phyloP scores from a whole-genome alignment of 2,329 filamentous ascomycete genomes.

The Neonectria neomacrospora region DNA sequence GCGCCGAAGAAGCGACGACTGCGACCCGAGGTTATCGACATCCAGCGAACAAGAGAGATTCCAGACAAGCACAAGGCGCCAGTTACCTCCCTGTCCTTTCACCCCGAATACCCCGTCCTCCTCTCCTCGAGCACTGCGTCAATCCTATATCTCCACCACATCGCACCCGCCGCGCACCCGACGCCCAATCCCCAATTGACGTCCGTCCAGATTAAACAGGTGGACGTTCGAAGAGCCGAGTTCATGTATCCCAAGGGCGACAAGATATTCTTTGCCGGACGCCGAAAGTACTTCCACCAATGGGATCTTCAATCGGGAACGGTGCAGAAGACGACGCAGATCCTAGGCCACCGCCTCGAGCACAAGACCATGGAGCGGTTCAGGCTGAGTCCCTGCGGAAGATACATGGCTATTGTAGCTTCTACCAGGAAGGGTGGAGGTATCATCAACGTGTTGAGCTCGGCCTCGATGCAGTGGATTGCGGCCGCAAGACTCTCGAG shows the following conservation, averaged over 20 bases:
- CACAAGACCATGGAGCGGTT: conserved; percentile 93
- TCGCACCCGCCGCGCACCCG: conserved; percentile 78
- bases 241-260: conserved; percentile 80
- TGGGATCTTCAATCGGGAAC: conserved; percentile 88
- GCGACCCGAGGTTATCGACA: conserved; percentile 87
- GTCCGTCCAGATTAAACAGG: conserved; percentile 85
- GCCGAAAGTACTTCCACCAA: conserved; percentile 90
- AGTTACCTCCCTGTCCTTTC: conserved; percentile 87
- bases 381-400: conserved; percentile 85
- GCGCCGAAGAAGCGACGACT: conserved; percentile 74
- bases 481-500: conserved; percentile 85
- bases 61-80: conserved; percentile 80
- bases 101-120: conserved; percentile 87
- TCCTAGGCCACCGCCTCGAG: conserved; percentile 81
- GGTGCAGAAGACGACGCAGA: conserved; percentile 82
- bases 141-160: conserved; percentile 88
- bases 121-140: conserved; percentile 89
- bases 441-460: conserved; percentile 85
- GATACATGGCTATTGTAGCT: conserved; percentile 85
- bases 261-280: conserved; percentile 87
- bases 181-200: conserved; percentile 90
- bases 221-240: conserved; percentile 84
- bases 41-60: conserved; percentile 89
- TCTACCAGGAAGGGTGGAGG: conserved; percentile 87
- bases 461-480: conserved; percentile 86